phyloP scores from a whole-genome alignment of 1,284 basidiomycete genomes.

The Puccinia triticina region DNA sequence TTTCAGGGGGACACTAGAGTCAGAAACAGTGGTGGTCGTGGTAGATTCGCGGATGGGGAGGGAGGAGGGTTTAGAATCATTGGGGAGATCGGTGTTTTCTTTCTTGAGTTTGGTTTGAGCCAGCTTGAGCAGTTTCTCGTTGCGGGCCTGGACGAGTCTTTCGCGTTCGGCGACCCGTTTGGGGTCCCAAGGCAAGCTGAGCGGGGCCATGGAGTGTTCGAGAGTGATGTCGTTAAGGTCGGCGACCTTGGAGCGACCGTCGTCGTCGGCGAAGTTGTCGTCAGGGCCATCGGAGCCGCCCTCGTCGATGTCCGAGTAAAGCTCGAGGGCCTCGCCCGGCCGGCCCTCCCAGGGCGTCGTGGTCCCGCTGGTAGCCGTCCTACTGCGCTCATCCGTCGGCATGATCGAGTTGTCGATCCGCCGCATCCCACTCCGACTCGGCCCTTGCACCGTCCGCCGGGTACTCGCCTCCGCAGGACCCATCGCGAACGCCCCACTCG shows the following conservation, averaged over 20 bases:
- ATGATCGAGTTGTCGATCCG: constrained; percentile 43
- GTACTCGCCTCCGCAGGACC: constrained; percentile 32
- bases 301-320: constrained; percentile 35
- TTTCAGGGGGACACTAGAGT: background rate
- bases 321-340: constrained; percentile 9
- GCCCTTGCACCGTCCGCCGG: constrained; percentile 26
- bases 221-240: constrained; percentile 47
- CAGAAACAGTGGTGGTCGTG: background rate
- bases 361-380: background rate
- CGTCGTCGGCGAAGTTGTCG: background rate
- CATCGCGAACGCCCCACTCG: constrained; percentile 46
- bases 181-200: constrained; percentile 46
- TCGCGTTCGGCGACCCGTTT: constrained; percentile 34
- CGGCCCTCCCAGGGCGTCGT: constrained; percentile 30
- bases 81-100: constrained; percentile 4
- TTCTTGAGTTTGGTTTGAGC: constrained; percentile 4
- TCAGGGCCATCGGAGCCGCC: background rate
- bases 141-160: constrained; percentile 20
- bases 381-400: background rate
- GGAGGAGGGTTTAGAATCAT: background rate
- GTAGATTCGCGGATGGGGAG: background rate
- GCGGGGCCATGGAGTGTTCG: constrained; percentile 46
- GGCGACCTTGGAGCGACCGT: constrained; percentile 18
- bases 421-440: constrained; percentile 43
- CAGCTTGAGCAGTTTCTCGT: constrained; percentile 1